phyloP scores from a whole-genome alignment of 2,329 filamentous ascomycete genomes.

The Ophidiomyces ophidiicola region DNA sequence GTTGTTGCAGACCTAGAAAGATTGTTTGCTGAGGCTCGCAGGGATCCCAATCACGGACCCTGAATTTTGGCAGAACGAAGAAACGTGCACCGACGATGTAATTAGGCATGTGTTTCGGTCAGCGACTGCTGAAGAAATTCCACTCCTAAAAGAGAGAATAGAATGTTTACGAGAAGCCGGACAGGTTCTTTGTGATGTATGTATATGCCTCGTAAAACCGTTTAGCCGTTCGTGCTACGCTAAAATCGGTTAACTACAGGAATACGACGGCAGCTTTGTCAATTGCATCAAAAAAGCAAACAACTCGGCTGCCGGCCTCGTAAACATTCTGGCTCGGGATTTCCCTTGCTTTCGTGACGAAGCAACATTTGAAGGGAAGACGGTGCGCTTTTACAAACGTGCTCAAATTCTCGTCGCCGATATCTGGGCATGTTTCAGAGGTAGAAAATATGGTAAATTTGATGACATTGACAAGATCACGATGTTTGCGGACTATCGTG shows the following conservation, averaged over 20 bases:
- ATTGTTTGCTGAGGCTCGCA: constrained; percentile 27
- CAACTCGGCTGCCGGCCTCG: constrained; percentile 67
- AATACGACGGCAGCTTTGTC: constrained; percentile 61
- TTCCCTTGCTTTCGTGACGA: constrained; percentile 84
- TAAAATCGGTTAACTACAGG: constrained; percentile 34
- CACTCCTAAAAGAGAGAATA: constrained; percentile 66
- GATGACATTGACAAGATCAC: constrained; percentile 88
- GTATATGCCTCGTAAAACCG: constrained; percentile 7
- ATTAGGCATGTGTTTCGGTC: constrained; percentile 73
- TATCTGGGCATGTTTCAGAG: constrained; percentile 90
- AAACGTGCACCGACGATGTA: constrained; percentile 61
- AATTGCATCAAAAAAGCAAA: constrained; percentile 63
- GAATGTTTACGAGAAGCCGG: constrained; percentile 73
- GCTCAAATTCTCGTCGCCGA: constrained; percentile 95
- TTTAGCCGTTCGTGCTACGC: not conserved
- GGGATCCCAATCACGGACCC: constrained; percentile 81
- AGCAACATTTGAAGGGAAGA: constrained; percentile 57
- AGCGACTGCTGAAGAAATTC: constrained; percentile 73
- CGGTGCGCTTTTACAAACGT: constrained; percentile 76
- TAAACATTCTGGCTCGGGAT: constrained; percentile 70
- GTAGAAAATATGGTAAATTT: constrained; percentile 66
- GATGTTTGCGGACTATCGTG: constrained; percentile 97
- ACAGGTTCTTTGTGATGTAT: constrained; percentile 62
- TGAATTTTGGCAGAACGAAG: constrained; percentile 69
- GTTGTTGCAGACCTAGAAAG: not conserved